These are phyloP conservation scores for Pseudogymnoascus sp. DNA, from an alignment of 2,329 filamentous ascomycete genomes.

Conservation along the genomic window DNA sequence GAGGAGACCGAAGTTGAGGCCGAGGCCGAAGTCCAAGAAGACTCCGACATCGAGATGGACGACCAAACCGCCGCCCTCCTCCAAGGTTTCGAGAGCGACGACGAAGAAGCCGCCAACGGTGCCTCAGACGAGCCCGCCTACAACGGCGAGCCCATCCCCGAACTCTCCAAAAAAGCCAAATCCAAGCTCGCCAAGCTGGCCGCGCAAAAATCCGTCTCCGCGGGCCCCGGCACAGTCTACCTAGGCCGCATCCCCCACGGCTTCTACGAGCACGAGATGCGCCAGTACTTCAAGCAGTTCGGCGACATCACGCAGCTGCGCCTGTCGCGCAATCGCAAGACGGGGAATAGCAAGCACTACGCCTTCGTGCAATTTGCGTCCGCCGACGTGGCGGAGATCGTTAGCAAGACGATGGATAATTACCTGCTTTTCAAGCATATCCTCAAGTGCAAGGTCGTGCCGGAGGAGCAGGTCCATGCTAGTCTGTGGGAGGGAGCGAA, in stretches of 20 bases:
- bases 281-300: conserved; percentile 88
- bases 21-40: conserved; percentile 27
- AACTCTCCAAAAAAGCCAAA: conserved; percentile 28
- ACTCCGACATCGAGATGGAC: conserved; percentile 31
- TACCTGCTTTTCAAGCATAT: conserved; percentile 95
- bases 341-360: conserved; percentile 85
- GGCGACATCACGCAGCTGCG: conserved; percentile 72
- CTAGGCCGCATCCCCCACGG: conserved; percentile 86
- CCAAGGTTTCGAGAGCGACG: conserved; percentile 49
- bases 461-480: conserved; percentile 69
- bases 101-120: conserved; percentile 36
- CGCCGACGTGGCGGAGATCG: conserved; percentile 78
- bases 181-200: conserved; percentile 39
- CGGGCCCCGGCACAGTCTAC: conserved; percentile 74
- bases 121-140: not conserved
- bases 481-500: conserved; percentile 86
- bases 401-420: conserved; percentile 94
- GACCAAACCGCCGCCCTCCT: conserved; percentile 50
- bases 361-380: conserved; percentile 86
- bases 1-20: conserved; percentile 13
- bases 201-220: conserved; percentile 36
- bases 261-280: conserved; percentile 97
- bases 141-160: conserved; percentile 8
- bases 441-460: conserved; percentile 76
- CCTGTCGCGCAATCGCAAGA: conserved; percentile 86